Evolutionary conservation across 2,329 filamentous ascomycete species (phyloP).

Genomic region (Ophiostoma ulmi): DNA sequence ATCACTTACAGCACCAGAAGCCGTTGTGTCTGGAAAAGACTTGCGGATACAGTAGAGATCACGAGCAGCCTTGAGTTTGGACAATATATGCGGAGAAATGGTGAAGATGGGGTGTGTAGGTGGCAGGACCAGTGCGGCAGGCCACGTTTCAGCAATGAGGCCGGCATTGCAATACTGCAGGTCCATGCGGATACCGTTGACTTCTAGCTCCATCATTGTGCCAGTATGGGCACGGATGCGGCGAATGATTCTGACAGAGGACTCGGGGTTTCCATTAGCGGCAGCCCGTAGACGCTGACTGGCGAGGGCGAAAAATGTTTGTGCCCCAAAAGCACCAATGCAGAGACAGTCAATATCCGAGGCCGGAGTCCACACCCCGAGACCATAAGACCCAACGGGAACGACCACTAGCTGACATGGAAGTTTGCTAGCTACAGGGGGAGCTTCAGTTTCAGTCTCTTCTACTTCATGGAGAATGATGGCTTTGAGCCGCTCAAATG

Average conservation of each 20-base stretch:
- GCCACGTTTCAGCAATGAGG: constrained; percentile 50
- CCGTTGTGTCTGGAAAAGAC: constrained; percentile 53
- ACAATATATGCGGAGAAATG: constrained; percentile 51
- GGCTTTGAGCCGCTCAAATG: constrained; percentile 26
- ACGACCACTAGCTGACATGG: constrained; percentile 45
- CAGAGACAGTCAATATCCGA: constrained; percentile 64
- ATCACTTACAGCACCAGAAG: constrained; percentile 23
- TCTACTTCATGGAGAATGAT: constrained; percentile 18
- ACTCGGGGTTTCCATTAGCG: constrained; percentile 33
- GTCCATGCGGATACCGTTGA: constrained; percentile 55
- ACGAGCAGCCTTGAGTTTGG: constrained; percentile 59
- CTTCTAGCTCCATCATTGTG: constrained; percentile 59
- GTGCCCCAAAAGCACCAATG: constrained; percentile 56
- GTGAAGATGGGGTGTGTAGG: constrained; percentile 50
- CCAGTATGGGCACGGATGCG: constrained; percentile 55
- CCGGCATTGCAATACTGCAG: constrained; percentile 62
- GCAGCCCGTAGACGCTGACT: constrained; percentile 44
- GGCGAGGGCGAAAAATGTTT: constrained; percentile 57
- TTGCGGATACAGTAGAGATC: constrained; percentile 57
- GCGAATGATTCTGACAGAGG: constrained; percentile 46
- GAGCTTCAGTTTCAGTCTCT: background rate
- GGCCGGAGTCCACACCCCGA: constrained; percentile 55
- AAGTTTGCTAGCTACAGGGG: constrained; percentile 20
- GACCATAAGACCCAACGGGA: constrained; percentile 61
- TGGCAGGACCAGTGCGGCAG: constrained; percentile 44